Evolutionary conservation across 2,329 filamentous ascomycete genomes (phyloP).

Genomic region (Arthrobotrys pseudoclavata): DNA sequence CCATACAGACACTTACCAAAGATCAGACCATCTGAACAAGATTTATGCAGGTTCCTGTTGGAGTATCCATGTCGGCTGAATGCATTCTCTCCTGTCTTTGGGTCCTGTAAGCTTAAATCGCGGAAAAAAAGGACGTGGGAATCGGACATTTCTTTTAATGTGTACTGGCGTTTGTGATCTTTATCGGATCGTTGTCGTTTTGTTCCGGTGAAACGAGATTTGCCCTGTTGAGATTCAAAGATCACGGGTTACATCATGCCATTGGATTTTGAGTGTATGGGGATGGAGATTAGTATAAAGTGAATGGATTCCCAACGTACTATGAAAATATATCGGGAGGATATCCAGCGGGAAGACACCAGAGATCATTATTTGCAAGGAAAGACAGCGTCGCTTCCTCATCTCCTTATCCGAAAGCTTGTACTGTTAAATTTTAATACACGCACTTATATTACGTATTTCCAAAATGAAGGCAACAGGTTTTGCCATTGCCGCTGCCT

Average conservation of each 20-base stretch:
- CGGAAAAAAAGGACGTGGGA: constrained; percentile 9
- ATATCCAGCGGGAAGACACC: background rate
- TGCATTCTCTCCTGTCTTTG: background rate
- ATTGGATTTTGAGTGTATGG: background rate
- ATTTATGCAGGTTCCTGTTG: constrained; percentile 9
- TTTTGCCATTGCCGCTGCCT: constrained; percentile 34
- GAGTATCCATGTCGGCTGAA: constrained; percentile 35
- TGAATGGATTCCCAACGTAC: background rate
- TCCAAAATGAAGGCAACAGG: constrained; percentile 42
- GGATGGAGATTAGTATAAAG: constrained; percentile 18
- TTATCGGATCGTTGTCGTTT: constrained; percentile 35
- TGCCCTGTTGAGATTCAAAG: background rate
- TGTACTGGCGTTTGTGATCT: constrained; percentile 15
- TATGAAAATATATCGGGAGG: background rate
- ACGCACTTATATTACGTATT: constrained; percentile 2
- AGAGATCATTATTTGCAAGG: constrained; percentile 3
- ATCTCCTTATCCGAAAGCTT: background rate
- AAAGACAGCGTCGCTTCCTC: constrained; percentile 8
- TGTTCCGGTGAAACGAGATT: constrained; percentile 49
- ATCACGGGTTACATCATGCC: constrained; percentile 23
- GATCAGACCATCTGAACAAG: constrained; percentile 46
- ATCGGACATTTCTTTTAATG: constrained; percentile 34
- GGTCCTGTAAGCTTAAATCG: constrained; percentile 43
- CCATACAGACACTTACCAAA: constrained; percentile 42
- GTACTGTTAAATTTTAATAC: background rate